phyloP scores from a whole-genome alignment of 371 early-diverging fungal species.

The Syncephalastrum monosporum region DNA sequence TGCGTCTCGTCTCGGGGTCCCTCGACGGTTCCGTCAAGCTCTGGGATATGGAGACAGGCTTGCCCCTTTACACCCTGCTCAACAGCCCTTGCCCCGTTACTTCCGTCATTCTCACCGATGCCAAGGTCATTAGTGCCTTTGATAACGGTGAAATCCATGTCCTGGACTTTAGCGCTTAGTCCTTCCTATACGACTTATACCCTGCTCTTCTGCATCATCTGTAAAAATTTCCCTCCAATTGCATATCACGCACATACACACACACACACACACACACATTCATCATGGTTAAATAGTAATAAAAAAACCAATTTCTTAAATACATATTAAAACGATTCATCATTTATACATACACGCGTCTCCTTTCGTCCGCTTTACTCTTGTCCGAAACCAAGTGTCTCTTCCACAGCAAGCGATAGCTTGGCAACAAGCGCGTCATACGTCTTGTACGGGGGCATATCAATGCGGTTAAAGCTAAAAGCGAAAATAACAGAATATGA shows the following conservation, averaged over 20 bases:
- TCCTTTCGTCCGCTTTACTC: conserved; percentile 40
- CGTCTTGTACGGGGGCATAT: conserved; percentile 89
- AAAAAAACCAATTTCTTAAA: too few relatives aligned
- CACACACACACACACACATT: too few relatives aligned
- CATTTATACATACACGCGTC: too few relatives aligned
- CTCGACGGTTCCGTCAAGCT: conserved; percentile 84
- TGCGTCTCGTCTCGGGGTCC: conserved; percentile 84
- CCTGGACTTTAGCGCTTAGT: conserved; percentile 60
- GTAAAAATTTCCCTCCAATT: conserved; percentile 1
- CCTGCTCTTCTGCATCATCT: conserved; percentile 3
- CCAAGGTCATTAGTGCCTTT: conserved; percentile 77
- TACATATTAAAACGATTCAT: too few relatives aligned
- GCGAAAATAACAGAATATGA: conserved; percentile 1
- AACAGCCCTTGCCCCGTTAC: conserved; percentile 62
- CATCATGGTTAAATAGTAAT: too few relatives aligned
- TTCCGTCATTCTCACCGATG: conserved; percentile 73
- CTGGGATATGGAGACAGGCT: conserved; percentile 88
- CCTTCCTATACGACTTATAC: neutral
- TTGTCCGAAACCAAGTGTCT: conserved; percentile 86
- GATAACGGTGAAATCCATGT: conserved; percentile 73
- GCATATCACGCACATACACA: too few relatives aligned
- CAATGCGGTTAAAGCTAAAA: conserved; percentile 90
- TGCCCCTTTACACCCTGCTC: conserved; percentile 65
- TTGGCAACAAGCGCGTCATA: conserved; percentile 74
- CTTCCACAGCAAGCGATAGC: conserved; percentile 91